A percentile compares a stretch with the other conserved stretches of the same genome.
Evolutionary conservation across 1,284 basidiomycete species (phyloP).

Genomic region (Mycena citricolor): DNA sequence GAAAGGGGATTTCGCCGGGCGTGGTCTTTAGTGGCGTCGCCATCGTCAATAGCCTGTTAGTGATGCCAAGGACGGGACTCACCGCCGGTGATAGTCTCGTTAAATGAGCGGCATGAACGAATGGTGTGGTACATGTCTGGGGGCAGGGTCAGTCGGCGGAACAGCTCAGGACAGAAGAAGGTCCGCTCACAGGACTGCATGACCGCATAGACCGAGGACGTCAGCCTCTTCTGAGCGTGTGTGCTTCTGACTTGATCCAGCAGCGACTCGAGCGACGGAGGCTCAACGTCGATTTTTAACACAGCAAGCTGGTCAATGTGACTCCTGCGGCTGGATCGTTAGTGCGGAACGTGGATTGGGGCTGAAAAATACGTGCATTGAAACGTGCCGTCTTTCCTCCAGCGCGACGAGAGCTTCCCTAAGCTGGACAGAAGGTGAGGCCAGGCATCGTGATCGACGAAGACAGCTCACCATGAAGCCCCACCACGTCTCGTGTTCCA

Average conservation of each 20-base stretch:
- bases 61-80: neutral
- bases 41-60: neutral
- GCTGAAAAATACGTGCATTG: constrained; percentile 1
- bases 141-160: neutral
- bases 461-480: neutral
- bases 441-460: too few species aligned
- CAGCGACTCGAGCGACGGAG: constrained; percentile 5
- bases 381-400: constrained; percentile 1
- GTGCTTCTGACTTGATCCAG: neutral
- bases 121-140: constrained; percentile 8
- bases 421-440: constrained; percentile 6
- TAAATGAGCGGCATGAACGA: constrained; percentile 6
- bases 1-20: constrained; percentile 9
- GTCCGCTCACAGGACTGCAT: constrained; percentile 5
- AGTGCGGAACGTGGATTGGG: neutral
- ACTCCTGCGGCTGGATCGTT: neutral
- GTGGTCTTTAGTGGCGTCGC: constrained; percentile 1
- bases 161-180: neutral
- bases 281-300: constrained; percentile 3
- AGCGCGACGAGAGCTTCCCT: constrained; percentile 7
- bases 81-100: constrained; percentile 14
- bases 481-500: too few species aligned
- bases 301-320: constrained; percentile 13
- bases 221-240: neutral
- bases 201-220: neutral